phyloP scores from a whole-genome alignment of 2,329 filamentous ascomycete genomes.

The Aspergillus thermomutatus region DNA sequence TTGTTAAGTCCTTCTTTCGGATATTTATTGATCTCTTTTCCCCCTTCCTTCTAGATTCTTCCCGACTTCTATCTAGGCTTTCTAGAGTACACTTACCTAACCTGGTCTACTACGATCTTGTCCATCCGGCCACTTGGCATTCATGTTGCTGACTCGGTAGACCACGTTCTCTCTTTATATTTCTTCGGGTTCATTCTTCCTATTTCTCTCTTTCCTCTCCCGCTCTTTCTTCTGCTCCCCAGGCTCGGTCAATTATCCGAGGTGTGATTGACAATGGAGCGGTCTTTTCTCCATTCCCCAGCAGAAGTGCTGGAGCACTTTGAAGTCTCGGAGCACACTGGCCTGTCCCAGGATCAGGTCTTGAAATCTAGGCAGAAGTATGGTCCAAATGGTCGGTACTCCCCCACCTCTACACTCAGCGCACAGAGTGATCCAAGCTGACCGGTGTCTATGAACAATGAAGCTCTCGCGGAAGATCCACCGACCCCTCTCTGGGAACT shows the following conservation, averaged over 20 bases:
- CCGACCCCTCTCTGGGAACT: slow-evolving; percentile 95
- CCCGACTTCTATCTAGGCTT: slow-evolving; percentile 10
- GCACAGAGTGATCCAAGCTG: slow-evolving; percentile 11
- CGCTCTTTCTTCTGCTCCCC: slow-evolving; percentile 3
- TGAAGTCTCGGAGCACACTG: slow-evolving; percentile 48
- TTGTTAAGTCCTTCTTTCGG: neutral
- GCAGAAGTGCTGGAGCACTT: slow-evolving; percentile 52
- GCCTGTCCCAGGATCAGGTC: slow-evolving; percentile 51
- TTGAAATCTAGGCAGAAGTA: slow-evolving; percentile 44
- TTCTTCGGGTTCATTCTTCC: slow-evolving; percentile 13
- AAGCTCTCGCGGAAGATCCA: slow-evolving; percentile 80
- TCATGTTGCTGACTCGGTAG: slow-evolving; percentile 18
- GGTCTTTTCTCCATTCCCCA: slow-evolving; percentile 49
- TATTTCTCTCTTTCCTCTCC: neutral
- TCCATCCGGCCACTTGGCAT: slow-evolving; percentile 25
- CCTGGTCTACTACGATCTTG: slow-evolving; percentile 7
- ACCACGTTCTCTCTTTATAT: slow-evolving; percentile 9
- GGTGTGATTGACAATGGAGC: slow-evolving; percentile 45
- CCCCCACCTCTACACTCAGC: neutral
- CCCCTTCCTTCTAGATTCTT: slow-evolving; percentile 20
- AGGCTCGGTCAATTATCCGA: neutral
- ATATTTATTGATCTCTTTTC: slow-evolving; percentile 6
- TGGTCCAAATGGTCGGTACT: slow-evolving; percentile 53
- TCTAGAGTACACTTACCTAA: slow-evolving; percentile 3
- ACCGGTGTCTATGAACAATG: slow-evolving; percentile 6